phyloP scores from a whole-genome alignment of 2,329 filamentous ascomycete species.

The Fusarium miscanthi region DNA sequence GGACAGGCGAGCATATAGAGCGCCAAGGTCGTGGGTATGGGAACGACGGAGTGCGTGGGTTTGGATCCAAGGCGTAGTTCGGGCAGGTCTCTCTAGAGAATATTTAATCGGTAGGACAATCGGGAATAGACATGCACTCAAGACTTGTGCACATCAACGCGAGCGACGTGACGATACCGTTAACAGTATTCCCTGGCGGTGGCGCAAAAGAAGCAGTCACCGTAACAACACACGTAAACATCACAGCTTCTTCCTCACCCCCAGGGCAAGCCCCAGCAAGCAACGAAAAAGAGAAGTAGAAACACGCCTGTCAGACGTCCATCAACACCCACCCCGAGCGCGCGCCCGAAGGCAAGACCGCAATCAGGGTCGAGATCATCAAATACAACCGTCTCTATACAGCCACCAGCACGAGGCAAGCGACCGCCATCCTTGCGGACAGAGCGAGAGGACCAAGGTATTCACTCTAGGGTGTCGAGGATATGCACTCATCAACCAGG shows the following conservation, averaged over 20 bases:
- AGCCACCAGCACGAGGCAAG: conserved; percentile 53
- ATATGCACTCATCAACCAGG: conserved; percentile 63
- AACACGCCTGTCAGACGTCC: conserved; percentile 86
- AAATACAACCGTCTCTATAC: conserved; percentile 82
- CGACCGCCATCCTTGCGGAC: conserved; percentile 66
- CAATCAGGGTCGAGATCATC: conserved; percentile 90
- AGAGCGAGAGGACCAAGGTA: conserved; percentile 45
- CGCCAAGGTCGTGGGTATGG: background rate
- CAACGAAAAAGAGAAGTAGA: conserved; percentile 67
- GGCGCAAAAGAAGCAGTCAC: fast-evolving
- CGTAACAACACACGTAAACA: background rate
- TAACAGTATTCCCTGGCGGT: fast-evolving
- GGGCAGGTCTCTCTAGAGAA: background rate
- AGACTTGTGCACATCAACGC: fast-evolving
- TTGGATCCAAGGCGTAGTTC: background rate
- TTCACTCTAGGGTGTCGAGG: conserved; percentile 71
- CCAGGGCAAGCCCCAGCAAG: conserved; percentile 59
- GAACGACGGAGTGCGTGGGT: background rate
- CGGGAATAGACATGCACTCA: background rate
- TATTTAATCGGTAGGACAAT: background rate
- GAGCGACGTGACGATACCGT: fast-evolving
- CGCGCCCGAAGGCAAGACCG: conserved; percentile 81
- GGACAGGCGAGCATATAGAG: background rate
- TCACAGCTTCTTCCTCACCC: conserved; percentile 62
- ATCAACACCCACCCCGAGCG: conserved; percentile 82